Percentiles rank a stretch among this genome's conserved stretches.
Evolutionary conservation across 108 stramenopile species (phyloP).

Genomic region (Parietichytrium sp.): DNA sequence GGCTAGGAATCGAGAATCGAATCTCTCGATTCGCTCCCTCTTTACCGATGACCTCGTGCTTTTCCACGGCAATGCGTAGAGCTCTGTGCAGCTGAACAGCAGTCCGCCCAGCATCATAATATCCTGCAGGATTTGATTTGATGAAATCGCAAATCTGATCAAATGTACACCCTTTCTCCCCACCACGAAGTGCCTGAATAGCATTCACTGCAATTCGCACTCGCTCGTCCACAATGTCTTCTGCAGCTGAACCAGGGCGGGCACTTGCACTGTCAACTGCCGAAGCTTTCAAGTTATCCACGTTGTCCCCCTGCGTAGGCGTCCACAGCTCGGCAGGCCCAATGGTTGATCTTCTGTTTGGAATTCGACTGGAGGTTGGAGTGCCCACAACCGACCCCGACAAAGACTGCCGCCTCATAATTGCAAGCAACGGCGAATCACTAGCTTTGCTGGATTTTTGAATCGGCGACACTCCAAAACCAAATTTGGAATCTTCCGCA

Average conservation of each 20-base stretch:
- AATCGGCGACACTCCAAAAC: too few species aligned
- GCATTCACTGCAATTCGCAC: constrained; percentile 13
- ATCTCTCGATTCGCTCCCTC: background rate
- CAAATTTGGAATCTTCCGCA: background rate
- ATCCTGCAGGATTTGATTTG: background rate
- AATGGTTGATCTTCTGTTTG: background rate
- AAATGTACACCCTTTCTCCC: background rate
- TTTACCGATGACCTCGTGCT: background rate
- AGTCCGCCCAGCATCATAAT: background rate
- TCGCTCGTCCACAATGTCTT: constrained; percentile 24
- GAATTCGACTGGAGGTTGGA: background rate
- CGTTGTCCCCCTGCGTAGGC: background rate
- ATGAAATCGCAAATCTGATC: constrained; percentile 28
- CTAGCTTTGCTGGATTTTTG: too few species aligned
- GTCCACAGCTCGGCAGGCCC: background rate
- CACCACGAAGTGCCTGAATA: background rate
- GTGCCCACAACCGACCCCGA: background rate
- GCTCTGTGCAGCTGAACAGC: constrained; percentile 33
- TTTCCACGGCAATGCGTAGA: background rate
- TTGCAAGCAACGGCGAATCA: too few species aligned
- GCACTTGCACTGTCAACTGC: too few species aligned
- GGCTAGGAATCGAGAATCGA: background rate
- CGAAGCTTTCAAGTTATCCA: too few species aligned
- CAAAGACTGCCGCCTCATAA: background rate
- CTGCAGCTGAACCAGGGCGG: too few species aligned